Conservation (phyloP, 2,329 filamentous ascomycete species). For the Tolypocladium guangdongense region DNA sequence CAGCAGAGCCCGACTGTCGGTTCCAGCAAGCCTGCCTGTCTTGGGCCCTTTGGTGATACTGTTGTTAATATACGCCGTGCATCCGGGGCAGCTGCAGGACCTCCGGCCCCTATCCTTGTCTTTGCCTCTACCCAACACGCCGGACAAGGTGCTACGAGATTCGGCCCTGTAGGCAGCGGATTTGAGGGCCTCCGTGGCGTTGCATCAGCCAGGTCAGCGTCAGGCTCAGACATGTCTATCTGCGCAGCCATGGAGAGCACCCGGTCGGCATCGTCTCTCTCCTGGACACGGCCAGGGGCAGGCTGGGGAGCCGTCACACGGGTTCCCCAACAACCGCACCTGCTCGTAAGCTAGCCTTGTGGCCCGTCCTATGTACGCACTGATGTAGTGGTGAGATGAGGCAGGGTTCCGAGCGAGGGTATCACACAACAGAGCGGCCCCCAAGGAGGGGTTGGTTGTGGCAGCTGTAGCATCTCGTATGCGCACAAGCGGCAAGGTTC, state of each 20-base stretch:
- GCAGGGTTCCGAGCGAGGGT: constrained; percentile 7
- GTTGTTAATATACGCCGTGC: neutral
- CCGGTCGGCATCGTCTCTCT: neutral
- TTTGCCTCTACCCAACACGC: constrained; percentile 4
- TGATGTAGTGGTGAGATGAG: constrained; percentile 6
- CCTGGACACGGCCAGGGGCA: neutral
- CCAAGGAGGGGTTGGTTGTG: neutral
- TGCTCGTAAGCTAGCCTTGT: neutral
- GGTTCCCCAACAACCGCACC: neutral
- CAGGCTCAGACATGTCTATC: neutral
- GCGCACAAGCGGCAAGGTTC: constrained; percentile 4
- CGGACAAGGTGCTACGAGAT: constrained; percentile 5
- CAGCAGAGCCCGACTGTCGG: constrained; percentile 1
- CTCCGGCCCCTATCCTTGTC: constrained; percentile 1
- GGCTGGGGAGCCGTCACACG: neutral
- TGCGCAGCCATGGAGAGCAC: neutral
- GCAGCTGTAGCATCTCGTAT: constrained; percentile 2
- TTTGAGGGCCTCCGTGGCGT: neutral
- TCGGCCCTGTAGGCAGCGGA: neutral
- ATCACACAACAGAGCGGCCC: constrained; percentile 1
- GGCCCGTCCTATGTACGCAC: neutral
- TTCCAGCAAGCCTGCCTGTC: neutral
- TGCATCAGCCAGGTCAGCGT: neutral
- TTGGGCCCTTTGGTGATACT: neutral
- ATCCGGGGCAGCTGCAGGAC: constrained; percentile 1